Conservation (phyloP, 345 rosid species). For the Aegle marmelos region DNA sequence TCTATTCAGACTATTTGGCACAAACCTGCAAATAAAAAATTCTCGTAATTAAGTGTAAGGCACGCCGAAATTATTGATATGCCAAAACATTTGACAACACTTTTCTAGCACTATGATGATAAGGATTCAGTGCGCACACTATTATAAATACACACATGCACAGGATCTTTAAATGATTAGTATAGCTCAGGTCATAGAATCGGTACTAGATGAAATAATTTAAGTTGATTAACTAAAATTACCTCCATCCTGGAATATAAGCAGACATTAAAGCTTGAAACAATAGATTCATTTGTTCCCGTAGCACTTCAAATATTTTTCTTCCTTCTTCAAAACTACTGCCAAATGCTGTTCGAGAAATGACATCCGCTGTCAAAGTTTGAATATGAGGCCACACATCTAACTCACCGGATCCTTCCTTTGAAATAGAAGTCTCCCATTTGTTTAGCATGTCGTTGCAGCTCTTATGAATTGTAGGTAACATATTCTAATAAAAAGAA, state of each 20-base stretch:
- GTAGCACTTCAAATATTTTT: conserved; percentile 37
- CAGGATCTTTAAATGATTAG: too few relatives aligned
- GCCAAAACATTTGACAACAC: neutral
- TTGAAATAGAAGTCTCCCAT: conserved; percentile 25
- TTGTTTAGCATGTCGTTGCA: conserved; percentile 27
- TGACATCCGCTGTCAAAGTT: conserved; percentile 37
- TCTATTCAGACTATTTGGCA: conserved; percentile 40
- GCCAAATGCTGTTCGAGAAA: conserved; percentile 52
- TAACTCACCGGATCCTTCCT: conserved; percentile 19
- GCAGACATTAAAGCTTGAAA: neutral
- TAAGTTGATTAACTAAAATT: neutral
- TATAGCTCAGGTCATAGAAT: too few relatives aligned
- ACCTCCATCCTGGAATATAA: conserved; percentile 50
- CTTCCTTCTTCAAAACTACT: conserved; percentile 45
- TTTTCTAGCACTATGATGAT: too few relatives aligned
- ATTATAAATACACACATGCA: too few relatives aligned
- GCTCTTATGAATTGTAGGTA: conserved; percentile 21
- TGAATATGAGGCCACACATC: conserved; percentile 43
- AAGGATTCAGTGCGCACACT: too few relatives aligned
- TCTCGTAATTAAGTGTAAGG: neutral
- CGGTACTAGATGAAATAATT: neutral
- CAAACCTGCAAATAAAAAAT: conserved; percentile 26
- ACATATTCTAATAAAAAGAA: conserved; percentile 23
- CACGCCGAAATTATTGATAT: neutral
- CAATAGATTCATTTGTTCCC: conserved; percentile 14